Evolutionary conservation across 805 yeast species (phyloP), one percentile per base, ranked within the genome.

Genomic region (Candida loeiensis): DNA sequence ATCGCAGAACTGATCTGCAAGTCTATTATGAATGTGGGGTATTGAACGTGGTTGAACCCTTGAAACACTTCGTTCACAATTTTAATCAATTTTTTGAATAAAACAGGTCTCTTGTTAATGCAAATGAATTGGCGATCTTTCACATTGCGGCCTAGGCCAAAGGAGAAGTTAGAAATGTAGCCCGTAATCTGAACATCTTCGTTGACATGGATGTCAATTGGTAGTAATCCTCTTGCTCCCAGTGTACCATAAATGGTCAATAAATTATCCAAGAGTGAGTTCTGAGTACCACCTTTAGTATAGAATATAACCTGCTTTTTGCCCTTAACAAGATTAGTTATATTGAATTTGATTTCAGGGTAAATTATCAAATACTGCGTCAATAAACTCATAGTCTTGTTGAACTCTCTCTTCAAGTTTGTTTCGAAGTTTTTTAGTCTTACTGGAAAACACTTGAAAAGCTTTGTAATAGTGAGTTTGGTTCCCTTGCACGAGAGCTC

Each of bases 391-490:
- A 91, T 53, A n/a, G 86, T 71, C 51, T 81, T 84, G 34, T 78
- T 70, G 61, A 82, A 88, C 55, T 89, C 96, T 42, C 80, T 71
- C 53, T 79, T 85, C 27, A 65, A 53, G 48, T 84, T 82, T 53
- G 80, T 85, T 14, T 67, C 71, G 36, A 90, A 74, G 47, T 85
- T 89, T 51, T 80, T 82, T 36, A 79, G 69, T 44, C 99, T 69
- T 6, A 95, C 99, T 0, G 98, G 98, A 39, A 90, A 60, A 37
- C 65, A 72, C 7, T 71, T 58, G 54, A 93, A 93, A 8, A 93
- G 50, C 29, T 79, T 70, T 1, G 74, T 50, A 4, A 93, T 66
- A 0, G 51, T 52, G 0, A 88, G 74, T 0, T 77, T 63, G 0
- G 97, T 90, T 1, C 99, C 99, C 37, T 64, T 71, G 14, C 71